phyloP scores from a whole-genome alignment of 1,284 basidiomycete species.

The Coniferiporia weirii region DNA sequence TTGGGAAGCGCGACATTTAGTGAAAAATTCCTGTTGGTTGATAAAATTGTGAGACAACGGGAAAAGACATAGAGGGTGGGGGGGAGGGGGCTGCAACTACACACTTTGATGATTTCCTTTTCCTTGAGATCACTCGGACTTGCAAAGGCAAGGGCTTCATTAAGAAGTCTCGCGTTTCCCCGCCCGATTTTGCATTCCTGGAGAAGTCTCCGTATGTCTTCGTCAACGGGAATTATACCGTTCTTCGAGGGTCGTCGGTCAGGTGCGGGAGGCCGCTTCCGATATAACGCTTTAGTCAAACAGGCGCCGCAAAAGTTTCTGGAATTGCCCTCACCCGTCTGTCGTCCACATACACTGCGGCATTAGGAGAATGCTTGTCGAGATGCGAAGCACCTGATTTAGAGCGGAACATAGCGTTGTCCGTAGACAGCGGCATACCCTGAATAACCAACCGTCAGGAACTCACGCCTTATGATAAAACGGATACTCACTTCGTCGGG shows the following conservation, averaged over 20 bases:
- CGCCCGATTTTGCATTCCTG: slow-evolving; percentile 74
- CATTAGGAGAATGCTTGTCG: neutral
- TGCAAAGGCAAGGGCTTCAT: slow-evolving; percentile 58
- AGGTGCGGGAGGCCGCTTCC: slow-evolving; percentile 24
- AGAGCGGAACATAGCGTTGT: slow-evolving; percentile 14
- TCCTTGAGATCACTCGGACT: slow-evolving; percentile 59
- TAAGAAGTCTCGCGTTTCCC: slow-evolving; percentile 64
- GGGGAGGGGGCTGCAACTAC: slow-evolving; percentile 20
- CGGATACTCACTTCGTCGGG: slow-evolving; percentile 46
- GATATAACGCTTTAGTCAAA: slow-evolving; percentile 22
- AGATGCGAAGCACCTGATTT: neutral
- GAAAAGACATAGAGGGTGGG: neutral
- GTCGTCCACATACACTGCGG: neutral
- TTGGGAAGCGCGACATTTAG: slow-evolving; percentile 65
- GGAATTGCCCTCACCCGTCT: slow-evolving; percentile 16
- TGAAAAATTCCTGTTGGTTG: slow-evolving; percentile 58
- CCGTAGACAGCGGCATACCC: slow-evolving; percentile 11
- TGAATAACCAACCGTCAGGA: neutral
- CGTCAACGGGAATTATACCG: slow-evolving; percentile 65
- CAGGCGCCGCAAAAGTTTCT: slow-evolving; percentile 8
- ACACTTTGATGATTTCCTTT: slow-evolving; percentile 57
- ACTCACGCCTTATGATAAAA: neutral
- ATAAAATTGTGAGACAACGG: neutral
- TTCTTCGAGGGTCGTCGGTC: slow-evolving; percentile 41
- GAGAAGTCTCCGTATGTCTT: slow-evolving; percentile 71